Evolutionary conservation across 257 asterid genomes (phyloP).

Genomic region (Solanum raphanifolium): DNA sequence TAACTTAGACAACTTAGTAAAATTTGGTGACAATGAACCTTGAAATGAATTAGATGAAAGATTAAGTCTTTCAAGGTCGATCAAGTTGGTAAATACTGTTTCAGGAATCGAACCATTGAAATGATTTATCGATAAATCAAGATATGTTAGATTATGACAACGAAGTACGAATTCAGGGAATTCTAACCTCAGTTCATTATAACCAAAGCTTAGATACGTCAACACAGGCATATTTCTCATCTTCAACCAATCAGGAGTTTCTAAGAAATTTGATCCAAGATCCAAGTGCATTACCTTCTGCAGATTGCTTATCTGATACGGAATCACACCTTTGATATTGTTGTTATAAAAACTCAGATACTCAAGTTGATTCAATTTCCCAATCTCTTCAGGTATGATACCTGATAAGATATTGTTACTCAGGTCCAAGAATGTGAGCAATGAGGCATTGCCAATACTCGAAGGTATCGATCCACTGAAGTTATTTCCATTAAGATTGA

Average conservation of each 20-base stretch:
- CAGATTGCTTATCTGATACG: conserved; percentile 54
- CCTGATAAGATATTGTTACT: conserved; percentile 36
- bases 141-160: conserved; percentile 44
- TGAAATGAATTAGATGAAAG: conserved; percentile 33
- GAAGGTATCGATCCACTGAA: conserved; percentile 59
- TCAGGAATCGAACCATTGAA: conserved; percentile 56
- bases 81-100: conserved; percentile 32
- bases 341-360: conserved; percentile 48
- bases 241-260: conserved; percentile 54
- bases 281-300: conserved; percentile 45
- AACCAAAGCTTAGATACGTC: conserved; percentile 28
- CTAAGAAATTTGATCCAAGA: conserved; percentile 52
- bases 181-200: conserved; percentile 32
- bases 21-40: conserved; percentile 41
- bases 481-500: conserved; percentile 35
- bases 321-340: conserved; percentile 36
- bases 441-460: conserved; percentile 36
- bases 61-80: conserved; percentile 42
- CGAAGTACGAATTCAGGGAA: conserved; percentile 53
- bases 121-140: conserved; percentile 47
- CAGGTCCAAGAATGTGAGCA: conserved; percentile 54
- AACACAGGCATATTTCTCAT: conserved; percentile 41
- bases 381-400: conserved; percentile 54
- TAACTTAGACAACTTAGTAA: conserved; percentile 35
- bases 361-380: conserved; percentile 33